These are phyloP conservation scores for Ilex asprella DNA, from an alignment of 257 asterid species.

Conservation along the genomic window DNA sequence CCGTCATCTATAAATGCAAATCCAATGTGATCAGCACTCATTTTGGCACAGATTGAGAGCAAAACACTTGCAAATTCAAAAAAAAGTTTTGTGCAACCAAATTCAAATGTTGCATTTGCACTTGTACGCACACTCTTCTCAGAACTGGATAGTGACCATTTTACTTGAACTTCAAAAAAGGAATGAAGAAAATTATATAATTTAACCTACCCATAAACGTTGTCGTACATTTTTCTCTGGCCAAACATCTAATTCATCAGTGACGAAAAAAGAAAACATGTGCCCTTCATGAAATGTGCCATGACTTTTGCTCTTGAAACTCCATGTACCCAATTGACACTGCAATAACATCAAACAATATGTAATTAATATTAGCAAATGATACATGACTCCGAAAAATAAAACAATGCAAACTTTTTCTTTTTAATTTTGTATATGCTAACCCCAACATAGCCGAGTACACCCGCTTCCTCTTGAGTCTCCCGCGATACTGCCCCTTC, in stretches of 20 bases:
- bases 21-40: background rate
- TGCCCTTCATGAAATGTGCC: slow-evolving; percentile 71
- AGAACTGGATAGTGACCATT: background rate
- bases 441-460: slow-evolving; percentile 30
- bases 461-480: slow-evolving; percentile 17
- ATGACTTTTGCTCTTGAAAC: slow-evolving; percentile 90
- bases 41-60: background rate
- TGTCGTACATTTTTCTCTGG: slow-evolving; percentile 81
- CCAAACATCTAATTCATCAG: slow-evolving; percentile 81
- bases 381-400: no score
- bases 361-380: background rate
- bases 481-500: slow-evolving; percentile 13
- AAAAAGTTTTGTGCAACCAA: no score
- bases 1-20: slow-evolving; percentile 46
- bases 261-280: slow-evolving; percentile 72
- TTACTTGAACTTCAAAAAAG: background rate
- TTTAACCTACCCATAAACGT: slow-evolving; percentile 66
- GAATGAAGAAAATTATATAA: background rate
- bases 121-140: no score
- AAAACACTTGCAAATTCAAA: background rate
- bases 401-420: no score
- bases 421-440: slow-evolving; percentile 6
- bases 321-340: slow-evolving; percentile 66
- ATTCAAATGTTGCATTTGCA: no score
- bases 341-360: background rate